Base-by-base conservation (phyloP, 179 eudicot species). In the Silene vulgaris region DNA sequence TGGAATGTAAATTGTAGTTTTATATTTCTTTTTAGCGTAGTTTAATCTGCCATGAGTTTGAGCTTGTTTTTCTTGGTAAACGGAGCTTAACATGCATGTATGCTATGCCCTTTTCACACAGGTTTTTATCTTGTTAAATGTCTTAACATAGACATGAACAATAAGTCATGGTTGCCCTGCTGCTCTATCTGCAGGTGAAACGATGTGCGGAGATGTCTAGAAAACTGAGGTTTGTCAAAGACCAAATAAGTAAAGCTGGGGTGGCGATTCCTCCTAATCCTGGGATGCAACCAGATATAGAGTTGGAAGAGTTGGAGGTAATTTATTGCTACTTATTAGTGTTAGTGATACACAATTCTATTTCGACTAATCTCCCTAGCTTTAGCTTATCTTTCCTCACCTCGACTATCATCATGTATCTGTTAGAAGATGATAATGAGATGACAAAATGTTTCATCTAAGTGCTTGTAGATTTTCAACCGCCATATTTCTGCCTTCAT, bases 171-270 rank as follows among this genome's bases (percentile, higher is more conserved):
- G 56, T 52, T 77, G 67, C 23, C 35, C 21, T 37, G 63, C 17
- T 52, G 37, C 74, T 35, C 57, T 73, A 28, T 65, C 75, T 76
- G 66, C 80, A 93, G 98, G 98, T 93, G 63, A 93, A 91, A 86
- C 85, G 97, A 77, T 93, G 98, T 77, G 98, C 94, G 57, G 98
- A 91, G 82, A 93, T 91, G 96, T 90, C 93, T 77, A 85, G 98
- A 80, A 93, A 93, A 76, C 85, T 93, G 78, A 88, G 91, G 16
- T 93, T 91, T 88, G 86, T 90, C 74, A 93, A 91, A 84, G 97
- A 93, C 77, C 98, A 93, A 87, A 88, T 93, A 77, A 87, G 82
- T 73, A 93, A 91, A 86, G 92, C 97, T 70, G 96, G 96, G 40
- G 56, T 91, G 81, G 73, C 62, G 11, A 71, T 84, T 71, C 76